phyloP scores from a whole-genome alignment of 768 basidiomycete species.

The Lactifluus pinguis region DNA sequence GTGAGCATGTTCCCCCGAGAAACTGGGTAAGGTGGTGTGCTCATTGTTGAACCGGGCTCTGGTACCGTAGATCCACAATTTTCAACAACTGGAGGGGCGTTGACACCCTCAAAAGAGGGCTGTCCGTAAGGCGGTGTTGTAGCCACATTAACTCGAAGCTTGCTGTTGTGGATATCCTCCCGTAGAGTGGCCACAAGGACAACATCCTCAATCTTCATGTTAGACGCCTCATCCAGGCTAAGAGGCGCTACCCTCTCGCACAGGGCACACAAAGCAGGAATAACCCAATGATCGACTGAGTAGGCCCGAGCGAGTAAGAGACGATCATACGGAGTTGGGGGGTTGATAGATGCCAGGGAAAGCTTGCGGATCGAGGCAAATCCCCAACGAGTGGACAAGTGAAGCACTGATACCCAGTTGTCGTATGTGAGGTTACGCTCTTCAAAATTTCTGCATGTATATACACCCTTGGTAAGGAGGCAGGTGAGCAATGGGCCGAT shows the following conservation, averaged over 20 bases:
- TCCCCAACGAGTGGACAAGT: constrained; percentile 23
- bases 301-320: constrained; percentile 5
- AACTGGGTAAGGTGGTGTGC: background rate
- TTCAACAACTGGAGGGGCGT: background rate
- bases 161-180: background rate
- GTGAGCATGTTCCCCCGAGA: background rate
- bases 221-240: background rate
- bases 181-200: constrained; percentile 2
- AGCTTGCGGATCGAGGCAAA: constrained; percentile 22
- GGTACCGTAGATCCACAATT: background rate
- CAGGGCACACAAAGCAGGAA: background rate
- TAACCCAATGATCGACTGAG: constrained; percentile 4
- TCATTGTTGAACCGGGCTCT: background rate
- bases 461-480: background rate
- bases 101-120: too few species aligned
- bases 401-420: constrained; percentile 21
- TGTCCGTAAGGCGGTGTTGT: background rate
- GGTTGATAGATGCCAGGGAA: background rate
- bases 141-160: background rate
- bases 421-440: background rate
- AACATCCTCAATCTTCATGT: constrained; percentile 7
- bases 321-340: background rate
- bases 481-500: too few species aligned
- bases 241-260: constrained; percentile 1
- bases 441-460: background rate